Percentiles rank a stretch among this genome's conserved stretches.
phyloP scores from a whole-genome alignment of 164 flowering plant genomes.

The Brasenia schreberi region DNA sequence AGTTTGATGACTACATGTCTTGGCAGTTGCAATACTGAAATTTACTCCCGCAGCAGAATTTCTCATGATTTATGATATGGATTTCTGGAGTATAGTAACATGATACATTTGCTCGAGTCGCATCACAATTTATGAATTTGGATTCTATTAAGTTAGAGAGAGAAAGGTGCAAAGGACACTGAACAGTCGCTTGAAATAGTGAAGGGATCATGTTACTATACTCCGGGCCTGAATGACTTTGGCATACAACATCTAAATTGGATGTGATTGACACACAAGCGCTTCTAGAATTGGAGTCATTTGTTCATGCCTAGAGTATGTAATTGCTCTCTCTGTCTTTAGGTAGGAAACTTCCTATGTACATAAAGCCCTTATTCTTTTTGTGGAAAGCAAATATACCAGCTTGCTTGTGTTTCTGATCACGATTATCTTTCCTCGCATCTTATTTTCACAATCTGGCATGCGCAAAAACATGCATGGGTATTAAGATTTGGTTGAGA shows the following conservation, averaged over 20 bases:
- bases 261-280: no score
- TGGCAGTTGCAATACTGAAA: constrained; percentile 52
- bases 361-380: background rate
- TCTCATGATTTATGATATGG: background rate
- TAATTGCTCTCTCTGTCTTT: background rate
- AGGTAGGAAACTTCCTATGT: background rate
- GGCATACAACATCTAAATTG: no score
- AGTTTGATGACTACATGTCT: constrained; percentile 71
- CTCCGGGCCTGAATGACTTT: background rate
- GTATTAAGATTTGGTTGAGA: no score
- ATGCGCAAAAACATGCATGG: no score
- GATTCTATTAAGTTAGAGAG: background rate
- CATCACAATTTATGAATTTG: background rate
- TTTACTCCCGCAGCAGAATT: background rate
- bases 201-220: background rate
- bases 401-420: no score
- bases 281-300: background rate
- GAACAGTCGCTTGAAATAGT: background rate
- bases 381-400: background rate
- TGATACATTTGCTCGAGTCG: background rate
- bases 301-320: background rate
- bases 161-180: background rate
- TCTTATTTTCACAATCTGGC: no score
- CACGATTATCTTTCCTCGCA: no score
- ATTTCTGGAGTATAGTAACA: background rate